Conservation (phyloP, 331 rosid genomes). For the Quercus phellos region DNA sequence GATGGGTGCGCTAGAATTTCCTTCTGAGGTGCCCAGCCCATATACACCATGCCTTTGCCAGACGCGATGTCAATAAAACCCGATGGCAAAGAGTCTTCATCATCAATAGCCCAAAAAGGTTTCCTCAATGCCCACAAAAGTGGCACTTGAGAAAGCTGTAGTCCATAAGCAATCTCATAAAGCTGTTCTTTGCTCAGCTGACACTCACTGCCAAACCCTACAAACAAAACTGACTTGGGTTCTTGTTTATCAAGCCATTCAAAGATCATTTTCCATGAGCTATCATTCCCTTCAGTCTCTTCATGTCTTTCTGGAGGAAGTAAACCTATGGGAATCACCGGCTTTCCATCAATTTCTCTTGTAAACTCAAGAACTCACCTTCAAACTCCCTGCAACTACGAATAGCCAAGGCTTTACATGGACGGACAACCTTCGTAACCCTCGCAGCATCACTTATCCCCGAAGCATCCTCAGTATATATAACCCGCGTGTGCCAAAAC, state of each 20-base stretch:
- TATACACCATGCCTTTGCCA: slow-evolving; percentile 23
- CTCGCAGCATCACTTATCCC: slow-evolving; percentile 12
- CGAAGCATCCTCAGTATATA: background rate
- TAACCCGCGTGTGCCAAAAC: background rate
- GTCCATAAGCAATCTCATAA: slow-evolving; percentile 30
- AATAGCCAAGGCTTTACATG: slow-evolving; percentile 12
- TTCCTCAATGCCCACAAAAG: slow-evolving; percentile 24
- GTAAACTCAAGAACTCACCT: slow-evolving; percentile 28
- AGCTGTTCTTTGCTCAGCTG: slow-evolving; percentile 28
- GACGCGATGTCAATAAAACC: slow-evolving; percentile 22
- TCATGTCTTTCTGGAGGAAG: slow-evolving; percentile 20
- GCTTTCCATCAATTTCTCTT: slow-evolving; percentile 11
- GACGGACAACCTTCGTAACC: background rate
- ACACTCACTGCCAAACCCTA: slow-evolving; percentile 40
- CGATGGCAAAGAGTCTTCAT: slow-evolving; percentile 11
- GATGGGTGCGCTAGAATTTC: slow-evolving; percentile 34
- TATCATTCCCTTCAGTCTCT: background rate
- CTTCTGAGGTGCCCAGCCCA: slow-evolving; percentile 33
- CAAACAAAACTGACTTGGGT: slow-evolving; percentile 32
- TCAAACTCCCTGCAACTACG: slow-evolving; percentile 38
- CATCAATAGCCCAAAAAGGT: slow-evolving; percentile 22
- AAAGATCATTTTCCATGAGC: background rate
- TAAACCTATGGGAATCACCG: slow-evolving; percentile 37
- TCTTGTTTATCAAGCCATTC: slow-evolving; percentile 39
- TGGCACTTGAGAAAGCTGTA: slow-evolving; percentile 26